Evolutionary conservation across 441 rosid genomes (phyloP).

Genomic region (Populus hybrid): DNA sequence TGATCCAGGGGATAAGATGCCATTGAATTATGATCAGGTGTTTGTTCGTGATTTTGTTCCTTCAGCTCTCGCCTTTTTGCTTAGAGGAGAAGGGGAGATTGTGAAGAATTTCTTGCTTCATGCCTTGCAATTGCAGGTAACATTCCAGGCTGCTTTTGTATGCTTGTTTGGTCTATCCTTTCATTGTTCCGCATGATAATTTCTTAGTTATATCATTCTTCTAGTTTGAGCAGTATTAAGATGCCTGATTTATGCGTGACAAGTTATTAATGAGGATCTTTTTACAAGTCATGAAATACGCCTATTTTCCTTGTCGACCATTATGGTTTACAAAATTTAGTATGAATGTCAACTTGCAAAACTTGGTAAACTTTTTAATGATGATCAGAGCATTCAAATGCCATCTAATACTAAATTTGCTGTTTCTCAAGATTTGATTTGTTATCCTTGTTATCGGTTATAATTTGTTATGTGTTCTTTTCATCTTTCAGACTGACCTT

Average conservation of each 20-base stretch:
- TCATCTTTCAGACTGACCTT: not conserved
- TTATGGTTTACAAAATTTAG: not conserved
- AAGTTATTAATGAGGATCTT: not conserved
- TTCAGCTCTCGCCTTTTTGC: slow-evolving; percentile 78
- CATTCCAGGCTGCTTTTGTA: not conserved
- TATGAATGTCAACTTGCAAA: not conserved
- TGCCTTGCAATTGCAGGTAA: slow-evolving; percentile 85
- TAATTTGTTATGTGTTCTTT: not conserved
- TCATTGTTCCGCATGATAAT: not conserved
- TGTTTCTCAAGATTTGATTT: not conserved
- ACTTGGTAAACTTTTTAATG: slow-evolving; percentile 1
- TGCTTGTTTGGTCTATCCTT: not conserved
- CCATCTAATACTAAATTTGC: not conserved
- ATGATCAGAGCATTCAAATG: slow-evolving; percentile 1
- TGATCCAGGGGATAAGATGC: slow-evolving; percentile 72
- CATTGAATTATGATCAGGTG: slow-evolving; percentile 90
- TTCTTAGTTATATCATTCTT: slow-evolving; percentile 6
- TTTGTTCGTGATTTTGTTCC: slow-evolving; percentile 87
- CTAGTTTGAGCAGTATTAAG: not conserved
- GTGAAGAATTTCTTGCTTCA: slow-evolving; percentile 91
- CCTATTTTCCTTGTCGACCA: not conserved
- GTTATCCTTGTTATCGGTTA: not conserved
- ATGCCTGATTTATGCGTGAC: not conserved
- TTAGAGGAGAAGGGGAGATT: slow-evolving; percentile 80
- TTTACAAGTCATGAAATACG: not conserved